A percentile compares a stretch with the other conserved stretches of the same genome.
phyloP scores from a whole-genome alignment of 1,284 basidiomycete genomes.

The Thecaphora thlaspeos region DNA sequence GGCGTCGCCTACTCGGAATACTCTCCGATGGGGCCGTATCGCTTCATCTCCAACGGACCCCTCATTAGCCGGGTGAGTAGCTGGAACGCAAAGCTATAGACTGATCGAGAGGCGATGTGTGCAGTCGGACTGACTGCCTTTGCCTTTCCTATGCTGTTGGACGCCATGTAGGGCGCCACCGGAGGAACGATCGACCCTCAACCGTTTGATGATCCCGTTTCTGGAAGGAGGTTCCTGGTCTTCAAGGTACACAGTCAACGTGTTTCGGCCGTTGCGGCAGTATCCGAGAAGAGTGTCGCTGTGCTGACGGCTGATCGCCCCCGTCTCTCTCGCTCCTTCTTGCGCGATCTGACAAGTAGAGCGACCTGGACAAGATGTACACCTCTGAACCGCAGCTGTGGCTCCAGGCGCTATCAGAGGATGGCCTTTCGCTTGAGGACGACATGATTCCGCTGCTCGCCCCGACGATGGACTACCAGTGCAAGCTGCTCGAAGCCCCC shows the following conservation, averaged over 20 bases:
- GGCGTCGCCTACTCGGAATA: conserved; percentile 38
- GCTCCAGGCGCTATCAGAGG: conserved; percentile 39
- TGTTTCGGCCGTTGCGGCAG: no score
- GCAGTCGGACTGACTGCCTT: no score
- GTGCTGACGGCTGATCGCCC: no score
- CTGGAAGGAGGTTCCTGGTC: conserved; percentile 34
- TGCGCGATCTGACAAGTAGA: neutral
- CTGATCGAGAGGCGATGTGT: no score
- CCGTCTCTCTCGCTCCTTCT: no score
- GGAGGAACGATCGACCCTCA: conserved; percentile 44
- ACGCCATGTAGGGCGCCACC: conserved; percentile 16
- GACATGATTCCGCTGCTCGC: conserved; percentile 34
- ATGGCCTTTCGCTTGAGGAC: conserved; percentile 35
- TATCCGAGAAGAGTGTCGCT: no score
- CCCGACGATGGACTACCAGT: conserved; percentile 28
- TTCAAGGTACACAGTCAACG: no score
- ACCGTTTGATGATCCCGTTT: conserved; percentile 38
- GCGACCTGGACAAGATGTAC: conserved; percentile 35
- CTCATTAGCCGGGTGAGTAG: conserved; percentile 33
- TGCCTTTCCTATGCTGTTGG: no score
- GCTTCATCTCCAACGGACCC: conserved; percentile 33
- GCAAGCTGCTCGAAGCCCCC: conserved; percentile 38
- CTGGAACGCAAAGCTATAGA: no score
- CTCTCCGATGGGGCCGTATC: conserved; percentile 32
- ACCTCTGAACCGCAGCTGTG: conserved; percentile 40